Evolutionary conservation across 257 asterid genomes (phyloP), one percentile per base, ranked within the genome.

Genomic region (Ilex aquifolium): DNA sequence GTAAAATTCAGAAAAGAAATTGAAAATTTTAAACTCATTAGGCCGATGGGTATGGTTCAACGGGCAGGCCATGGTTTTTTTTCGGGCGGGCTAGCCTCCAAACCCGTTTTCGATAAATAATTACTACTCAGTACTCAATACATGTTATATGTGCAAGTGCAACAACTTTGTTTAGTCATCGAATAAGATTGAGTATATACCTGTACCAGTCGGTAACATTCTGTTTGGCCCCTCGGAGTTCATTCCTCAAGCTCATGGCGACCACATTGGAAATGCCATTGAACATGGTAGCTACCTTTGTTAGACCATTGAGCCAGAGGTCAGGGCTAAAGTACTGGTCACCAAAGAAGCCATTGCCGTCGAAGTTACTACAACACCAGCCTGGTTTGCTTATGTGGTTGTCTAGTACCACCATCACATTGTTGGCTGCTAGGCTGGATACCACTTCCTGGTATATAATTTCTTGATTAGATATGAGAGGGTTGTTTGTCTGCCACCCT

Each of bases 381-480:
- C 97, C 97, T 30, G 96, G 99, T 70, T 84, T 93, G 64, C 96
- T 93, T 60, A 83, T 77, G 70, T 90, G 99, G 77, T 93, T 93
- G 74, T 93, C 99, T 55, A 90, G 59, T 63, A 93, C 69, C 57
- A 87, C 73, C 97, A 93, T 78, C 82, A 93, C 95, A 32, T 87
- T 81, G 69, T 79, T 74, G 64, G 58, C 85, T 44, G 82, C 85
- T 56, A 93, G 91, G 67, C 96, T 85, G 30, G 73, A 85, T 77
- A 90, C 96, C 83, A 93, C 97, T 51, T 81, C 96, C 97, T 93
- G 86, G 6, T 3, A 71, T 12, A 68, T 5, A 58, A 42, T 12
- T 49, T 49, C 6, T 15, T 11, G 14, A 49, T 49, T 15, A 49
- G 54, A 36, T 36, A 36, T 36, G 42, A 5, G 0, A 1, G 2